Evolutionary conservation across 805 yeast genomes (phyloP).

Genomic region (Ogataea dorogensis): DNA sequence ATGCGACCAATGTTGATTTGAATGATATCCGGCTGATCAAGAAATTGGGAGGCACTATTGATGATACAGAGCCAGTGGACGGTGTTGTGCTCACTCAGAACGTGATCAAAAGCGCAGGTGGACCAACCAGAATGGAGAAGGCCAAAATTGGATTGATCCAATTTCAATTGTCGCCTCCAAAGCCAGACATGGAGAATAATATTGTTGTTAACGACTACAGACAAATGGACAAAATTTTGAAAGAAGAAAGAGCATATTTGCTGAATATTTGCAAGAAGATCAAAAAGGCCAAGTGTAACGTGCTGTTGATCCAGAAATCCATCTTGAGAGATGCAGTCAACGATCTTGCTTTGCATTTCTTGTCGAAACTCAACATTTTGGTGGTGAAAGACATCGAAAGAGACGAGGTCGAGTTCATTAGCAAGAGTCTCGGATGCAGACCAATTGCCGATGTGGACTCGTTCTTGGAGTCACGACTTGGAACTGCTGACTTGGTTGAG

Average conservation of each 20-base stretch:
- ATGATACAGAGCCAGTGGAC: slow-evolving; percentile 87
- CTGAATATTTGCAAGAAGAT: slow-evolving; percentile 93
- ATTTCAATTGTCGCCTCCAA: slow-evolving; percentile 94
- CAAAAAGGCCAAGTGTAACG: slow-evolving; percentile 96
- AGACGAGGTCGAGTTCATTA: slow-evolving; percentile 91
- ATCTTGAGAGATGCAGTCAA: slow-evolving; percentile 92
- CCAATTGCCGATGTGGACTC: slow-evolving; percentile 95
- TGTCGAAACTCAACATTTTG: slow-evolving; percentile 88
- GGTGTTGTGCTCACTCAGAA: slow-evolving; percentile 94
- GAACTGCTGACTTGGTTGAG: slow-evolving; percentile 88
- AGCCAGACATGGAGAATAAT: slow-evolving; percentile 96
- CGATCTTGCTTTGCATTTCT: slow-evolving; percentile 90
- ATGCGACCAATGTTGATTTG: slow-evolving; percentile 72
- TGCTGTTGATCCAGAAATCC: slow-evolving; percentile 85
- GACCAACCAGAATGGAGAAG: slow-evolving; percentile 91
- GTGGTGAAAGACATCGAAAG: slow-evolving; percentile 94
- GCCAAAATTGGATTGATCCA: slow-evolving; percentile 88
- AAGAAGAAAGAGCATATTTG: slow-evolving; percentile 95
- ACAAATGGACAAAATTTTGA: slow-evolving; percentile 97
- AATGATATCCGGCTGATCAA: slow-evolving; percentile 86
- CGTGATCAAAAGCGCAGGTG: slow-evolving; percentile 88
- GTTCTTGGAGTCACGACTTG: slow-evolving; percentile 90
- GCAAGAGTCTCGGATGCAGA: slow-evolving; percentile 84
- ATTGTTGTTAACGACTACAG: slow-evolving; percentile 97
- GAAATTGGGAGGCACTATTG: slow-evolving; percentile 96